A percentile compares a stretch with the other conserved stretches of the same genome.
Conservation (phyloP, 2,329 filamentous ascomycete genomes). For the Zalaria sp. region DNA sequence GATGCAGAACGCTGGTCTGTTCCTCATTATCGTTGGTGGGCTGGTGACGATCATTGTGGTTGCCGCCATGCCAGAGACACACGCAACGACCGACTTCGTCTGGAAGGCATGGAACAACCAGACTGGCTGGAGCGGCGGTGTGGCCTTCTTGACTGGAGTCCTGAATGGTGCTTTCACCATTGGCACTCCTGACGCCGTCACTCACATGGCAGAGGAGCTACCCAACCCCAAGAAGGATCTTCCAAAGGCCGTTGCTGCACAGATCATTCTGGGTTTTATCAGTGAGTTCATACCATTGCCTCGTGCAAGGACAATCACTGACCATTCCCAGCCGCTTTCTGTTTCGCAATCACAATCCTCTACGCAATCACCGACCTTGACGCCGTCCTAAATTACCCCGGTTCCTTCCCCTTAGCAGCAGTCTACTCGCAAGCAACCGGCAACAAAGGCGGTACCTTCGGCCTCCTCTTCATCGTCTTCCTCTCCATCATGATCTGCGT, state of each 20-base stretch:
- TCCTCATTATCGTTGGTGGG: slow-evolving; percentile 29
- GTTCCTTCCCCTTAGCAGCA: slow-evolving; percentile 31
- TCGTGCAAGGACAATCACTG: not conserved
- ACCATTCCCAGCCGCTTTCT: slow-evolving; percentile 21
- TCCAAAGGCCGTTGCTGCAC: slow-evolving; percentile 34
- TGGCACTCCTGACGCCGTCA: slow-evolving; percentile 20
- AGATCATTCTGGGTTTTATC: slow-evolving; percentile 33
- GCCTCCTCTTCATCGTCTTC: slow-evolving; percentile 43
- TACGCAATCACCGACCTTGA: slow-evolving; percentile 35
- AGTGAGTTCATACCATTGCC: slow-evolving; percentile 3
- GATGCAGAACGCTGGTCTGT: slow-evolving; percentile 41
- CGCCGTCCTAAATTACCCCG: slow-evolving; percentile 22
- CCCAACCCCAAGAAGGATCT: slow-evolving; percentile 24
- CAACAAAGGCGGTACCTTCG: slow-evolving; percentile 37
- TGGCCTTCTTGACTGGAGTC: slow-evolving; percentile 22
- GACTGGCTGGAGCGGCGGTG: slow-evolving; percentile 33
- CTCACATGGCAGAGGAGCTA: slow-evolving; percentile 23
- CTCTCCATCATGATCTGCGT: slow-evolving; percentile 36
- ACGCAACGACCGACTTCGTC: slow-evolving; percentile 39
- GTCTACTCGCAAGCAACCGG: slow-evolving; percentile 36
- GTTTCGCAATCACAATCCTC: slow-evolving; percentile 36
- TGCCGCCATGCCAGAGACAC: slow-evolving; percentile 37
- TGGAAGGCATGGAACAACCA: slow-evolving; percentile 38
- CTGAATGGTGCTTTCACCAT: slow-evolving; percentile 24
- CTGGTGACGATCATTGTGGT: slow-evolving; percentile 21